Conservation (phyloP, 2,329 filamentous ascomycete genomes). For the Trichophaea hybrida region DNA sequence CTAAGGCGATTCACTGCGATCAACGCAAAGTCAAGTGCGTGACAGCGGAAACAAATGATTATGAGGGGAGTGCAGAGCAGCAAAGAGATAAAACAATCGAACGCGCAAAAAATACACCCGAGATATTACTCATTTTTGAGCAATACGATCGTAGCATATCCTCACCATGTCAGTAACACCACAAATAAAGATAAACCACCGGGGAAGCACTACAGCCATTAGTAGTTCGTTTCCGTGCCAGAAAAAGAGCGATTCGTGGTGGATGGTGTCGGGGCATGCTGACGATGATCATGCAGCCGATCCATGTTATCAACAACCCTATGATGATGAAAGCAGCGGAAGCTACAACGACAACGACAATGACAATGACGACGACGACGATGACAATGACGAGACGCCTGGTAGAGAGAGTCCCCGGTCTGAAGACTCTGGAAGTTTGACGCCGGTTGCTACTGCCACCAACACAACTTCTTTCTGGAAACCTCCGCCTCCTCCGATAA, state of each 20-base stretch:
- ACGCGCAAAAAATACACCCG: constrained; percentile 17
- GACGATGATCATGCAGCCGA: neutral
- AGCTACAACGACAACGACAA: too few species aligned
- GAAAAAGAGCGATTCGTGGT: neutral
- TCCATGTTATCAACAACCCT: neutral
- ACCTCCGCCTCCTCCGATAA: neutral
- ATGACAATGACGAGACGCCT: neutral
- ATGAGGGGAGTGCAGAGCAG: constrained; percentile 16
- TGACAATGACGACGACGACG: neutral
- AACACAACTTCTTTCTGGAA: neutral
- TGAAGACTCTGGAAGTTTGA: neutral
- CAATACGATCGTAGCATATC: constrained; percentile 9
- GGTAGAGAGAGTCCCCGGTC: neutral
- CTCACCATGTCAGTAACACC: neutral
- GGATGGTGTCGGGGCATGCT: neutral
- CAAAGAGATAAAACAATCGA: constrained; percentile 17
- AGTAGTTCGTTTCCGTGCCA: neutral
- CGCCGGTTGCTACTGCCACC: neutral
- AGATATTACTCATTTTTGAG: constrained; percentile 21
- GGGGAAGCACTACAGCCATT: neutral
- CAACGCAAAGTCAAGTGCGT: constrained; percentile 21
- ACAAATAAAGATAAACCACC: neutral
- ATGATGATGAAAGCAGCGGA: too few species aligned
- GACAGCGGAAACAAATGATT: constrained; percentile 4
- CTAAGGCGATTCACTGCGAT: constrained; percentile 18